A percentile compares a stretch with the other conserved stretches of the same genome.
Conservation (phyloP, 140 eudicot species). For the Ambrosia hybrid region DNA sequence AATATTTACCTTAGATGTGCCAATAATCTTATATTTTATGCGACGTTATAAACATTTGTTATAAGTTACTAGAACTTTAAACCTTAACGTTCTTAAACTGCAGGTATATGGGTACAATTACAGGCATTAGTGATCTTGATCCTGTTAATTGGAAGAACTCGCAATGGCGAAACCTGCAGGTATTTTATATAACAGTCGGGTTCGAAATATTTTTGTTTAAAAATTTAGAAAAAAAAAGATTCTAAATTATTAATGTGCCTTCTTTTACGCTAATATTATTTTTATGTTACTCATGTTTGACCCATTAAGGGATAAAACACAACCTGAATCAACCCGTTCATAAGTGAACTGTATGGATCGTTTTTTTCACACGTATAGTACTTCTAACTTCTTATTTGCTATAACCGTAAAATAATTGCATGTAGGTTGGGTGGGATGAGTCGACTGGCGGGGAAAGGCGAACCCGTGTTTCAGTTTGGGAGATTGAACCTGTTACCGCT, state of each 20-base stretch:
- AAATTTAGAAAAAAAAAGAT: too few species aligned
- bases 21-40: not conserved
- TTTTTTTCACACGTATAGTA: too few species aligned
- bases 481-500: conserved; percentile 91
- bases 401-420: not conserved
- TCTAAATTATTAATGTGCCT: too few species aligned
- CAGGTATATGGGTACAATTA: conserved; percentile 96
- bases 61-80: not conserved
- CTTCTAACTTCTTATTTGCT: not conserved
- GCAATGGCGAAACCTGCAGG: conserved; percentile 96
- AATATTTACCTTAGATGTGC: not conserved
- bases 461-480: conserved; percentile 88
- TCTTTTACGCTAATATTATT: too few species aligned
- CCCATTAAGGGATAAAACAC: too few species aligned
- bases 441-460: conserved; percentile 96
- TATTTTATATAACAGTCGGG: conserved; percentile 3
- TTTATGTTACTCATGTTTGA: too few species aligned
- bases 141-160: conserved; percentile 90
- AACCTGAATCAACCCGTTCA: too few species aligned
- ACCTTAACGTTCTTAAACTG: conserved; percentile 11
- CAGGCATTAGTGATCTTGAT: conserved; percentile 88
- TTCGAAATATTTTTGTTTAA: too few species aligned
- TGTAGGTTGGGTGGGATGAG: conserved; percentile 97
- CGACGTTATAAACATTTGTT: not conserved
- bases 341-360: too few species aligned